Evolutionary conservation across 1,139 yeast species (phyloP), one percentile per base, ranked within the genome.

Genomic region (Nakaseomyces kungkrabaensis): DNA sequence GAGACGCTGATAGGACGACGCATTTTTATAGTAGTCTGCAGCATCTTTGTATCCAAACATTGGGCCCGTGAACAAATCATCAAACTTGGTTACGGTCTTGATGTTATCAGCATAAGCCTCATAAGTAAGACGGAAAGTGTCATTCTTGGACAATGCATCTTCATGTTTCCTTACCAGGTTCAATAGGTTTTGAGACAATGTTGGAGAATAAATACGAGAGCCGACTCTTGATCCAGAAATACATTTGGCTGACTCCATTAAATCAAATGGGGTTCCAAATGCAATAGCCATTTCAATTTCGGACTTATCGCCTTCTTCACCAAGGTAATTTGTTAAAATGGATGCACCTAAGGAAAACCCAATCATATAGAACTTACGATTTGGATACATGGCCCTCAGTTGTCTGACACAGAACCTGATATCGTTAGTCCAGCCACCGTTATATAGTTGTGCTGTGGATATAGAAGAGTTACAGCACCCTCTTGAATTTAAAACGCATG

Each of bases 391-490:
- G 29, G 59, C 57, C 34, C 70, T 63, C 37, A 79, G 65, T 49
- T 74, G 69, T 53, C 76, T 79, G 50, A 79, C 70, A 49, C 78
- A 70, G 61, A 74, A 74, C 47, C 85, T 67, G 48, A 79, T 65
- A 60, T 79, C 85, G 58, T 79, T 79, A 24, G 85, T 79, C 81
- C 83, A 77, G 36, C 78, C 67, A 1, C 81, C 85, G 57, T 77
- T 76, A 64, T 77, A 79, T 43, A 79, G 65, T 57, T 76, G 78
- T 1, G 85, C 83, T 5, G 81, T 72, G 1, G 83, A 76, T 49
- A 79, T 71, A 25, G 76, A 71, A 46, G 80, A 79, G 52, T 77
- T 69, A 45, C 82, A 80, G 62, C 85, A 79, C 1, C 85, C 85
- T 48, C 85, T 67, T 4, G 81, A 72, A 55, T 78, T 79, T 48